Evolutionary conservation across 768 basidiomycete genomes (phyloP), one percentile per base, ranked within the genome.

Genomic region (Naematelia encephala): DNA sequence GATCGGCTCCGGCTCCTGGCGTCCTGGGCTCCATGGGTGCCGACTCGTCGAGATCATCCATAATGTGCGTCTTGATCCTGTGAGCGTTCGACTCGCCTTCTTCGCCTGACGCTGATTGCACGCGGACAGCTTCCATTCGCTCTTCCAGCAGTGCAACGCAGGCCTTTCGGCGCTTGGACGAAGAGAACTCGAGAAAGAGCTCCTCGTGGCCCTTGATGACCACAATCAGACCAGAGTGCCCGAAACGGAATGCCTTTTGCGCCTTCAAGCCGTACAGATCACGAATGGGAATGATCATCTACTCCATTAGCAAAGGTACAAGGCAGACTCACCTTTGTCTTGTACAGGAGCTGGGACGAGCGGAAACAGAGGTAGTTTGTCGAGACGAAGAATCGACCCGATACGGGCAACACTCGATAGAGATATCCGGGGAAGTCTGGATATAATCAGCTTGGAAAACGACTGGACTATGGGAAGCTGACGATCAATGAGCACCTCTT

Each of bases 131-230:
- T 52, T 97, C 92, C 73, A 93, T 83, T 73, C 91, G 90, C 23
- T 82, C 81, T 64, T 92, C 85, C 46, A 99, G 79, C 19, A 93
- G 80, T 12, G 75, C 75, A 19, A 88, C 83, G 69, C 93, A 92
- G 1, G 86, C 85, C 62, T 87, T 82, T 22, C 94, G 85, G 62
- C 89, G 86, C 55, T 89, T 87, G 57, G 87, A 84, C 19, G 86
- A 85, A 43, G 82, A 81, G 73, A 99, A 94, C 77, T 99, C 96
- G 68, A 98, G 88, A 81, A 99, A 99, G 10, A 98, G 81, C 74
- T 99, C 94, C 78, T 99, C 94, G 72, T 98, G 91, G 0, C 94
- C 94, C 69, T 88, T 90, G 67, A 99, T 85, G 54, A 97, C 87
- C 56, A 98, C 81, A 30, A 89, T 85, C 19, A 98, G 83, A 25